Evolutionary conservation across 176 grass and related monocot genomes (phyloP).

Genomic region (Lolium multiflorum): DNA sequence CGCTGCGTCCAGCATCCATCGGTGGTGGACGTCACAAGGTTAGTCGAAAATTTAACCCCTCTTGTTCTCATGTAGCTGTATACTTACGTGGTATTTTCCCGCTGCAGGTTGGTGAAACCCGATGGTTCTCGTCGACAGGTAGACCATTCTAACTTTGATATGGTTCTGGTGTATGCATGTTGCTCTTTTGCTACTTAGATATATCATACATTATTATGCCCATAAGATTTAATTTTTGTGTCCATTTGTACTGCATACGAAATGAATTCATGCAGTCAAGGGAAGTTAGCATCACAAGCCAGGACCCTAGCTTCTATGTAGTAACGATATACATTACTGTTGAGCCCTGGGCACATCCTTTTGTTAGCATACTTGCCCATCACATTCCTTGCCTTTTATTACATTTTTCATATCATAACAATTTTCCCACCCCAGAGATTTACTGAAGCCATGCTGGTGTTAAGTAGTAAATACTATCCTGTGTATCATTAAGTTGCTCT

Average conservation of each 20-base stretch:
- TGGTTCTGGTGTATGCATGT: slow-evolving; percentile 10
- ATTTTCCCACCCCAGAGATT: not conserved
- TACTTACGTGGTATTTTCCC: slow-evolving; percentile 36
- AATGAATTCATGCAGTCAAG: slow-evolving; percentile 6
- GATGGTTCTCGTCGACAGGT: slow-evolving; percentile 61
- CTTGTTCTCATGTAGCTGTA: not conserved
- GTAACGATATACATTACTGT: slow-evolving; percentile 15
- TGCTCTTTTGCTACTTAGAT: slow-evolving; percentile 1
- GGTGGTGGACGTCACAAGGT: slow-evolving; percentile 38
- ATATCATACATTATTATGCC: not conserved
- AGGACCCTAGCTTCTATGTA: not conserved
- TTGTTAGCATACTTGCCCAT: slow-evolving; percentile 5
- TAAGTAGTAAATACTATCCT: not conserved
- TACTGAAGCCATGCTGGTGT: not conserved
- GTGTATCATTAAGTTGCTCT: slow-evolving; percentile 22
- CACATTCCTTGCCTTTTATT: slow-evolving; percentile 10
- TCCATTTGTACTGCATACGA: not conserved
- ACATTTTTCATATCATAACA: too few relatives aligned
- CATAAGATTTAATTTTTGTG: not conserved
- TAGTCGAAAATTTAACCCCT: slow-evolving; percentile 18
- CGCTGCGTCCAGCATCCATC: slow-evolving; percentile 32
- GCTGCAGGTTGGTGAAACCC: slow-evolving; percentile 36
- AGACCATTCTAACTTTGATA: slow-evolving; percentile 18
- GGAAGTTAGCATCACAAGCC: not conserved
- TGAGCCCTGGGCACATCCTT: slow-evolving; percentile 24